Percentiles rank a stretch among this genome's conserved stretches.
Evolutionary conservation across 352 stramenopile species (phyloP).

Genomic region (Thraustochytrium sp.): DNA sequence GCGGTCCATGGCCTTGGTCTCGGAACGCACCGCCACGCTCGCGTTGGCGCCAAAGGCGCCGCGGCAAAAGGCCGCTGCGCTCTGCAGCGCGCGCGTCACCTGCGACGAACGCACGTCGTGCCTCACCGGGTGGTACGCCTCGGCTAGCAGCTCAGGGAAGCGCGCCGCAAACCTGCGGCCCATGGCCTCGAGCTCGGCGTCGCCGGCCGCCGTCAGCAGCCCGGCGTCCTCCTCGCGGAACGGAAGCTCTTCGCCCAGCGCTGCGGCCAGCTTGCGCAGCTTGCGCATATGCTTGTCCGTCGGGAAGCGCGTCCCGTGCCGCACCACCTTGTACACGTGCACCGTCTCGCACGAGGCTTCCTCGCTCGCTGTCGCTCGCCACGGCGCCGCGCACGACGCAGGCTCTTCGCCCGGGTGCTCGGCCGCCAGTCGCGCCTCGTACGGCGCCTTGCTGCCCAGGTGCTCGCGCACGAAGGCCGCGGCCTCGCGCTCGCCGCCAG

Average conservation of each 20-base stretch:
- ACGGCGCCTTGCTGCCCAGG: neutral
- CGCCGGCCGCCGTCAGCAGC: neutral
- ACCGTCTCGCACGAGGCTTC: slow-evolving; percentile 1
- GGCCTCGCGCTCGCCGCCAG: neutral
- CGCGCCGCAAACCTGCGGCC: neutral
- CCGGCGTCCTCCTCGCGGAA: slow-evolving; percentile 11
- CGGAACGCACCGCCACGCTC: neutral
- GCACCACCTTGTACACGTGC: slow-evolving; percentile 38
- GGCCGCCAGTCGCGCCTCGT: neutral
- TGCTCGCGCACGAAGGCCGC: neutral
- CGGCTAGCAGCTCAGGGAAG: neutral
- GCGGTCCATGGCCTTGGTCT: slow-evolving; percentile 1
- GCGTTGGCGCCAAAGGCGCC: neutral
- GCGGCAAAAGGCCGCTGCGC: neutral
- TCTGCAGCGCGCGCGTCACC: neutral
- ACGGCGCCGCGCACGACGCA: neutral
- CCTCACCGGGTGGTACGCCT: neutral
- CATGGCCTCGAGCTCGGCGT: slow-evolving; percentile 5
- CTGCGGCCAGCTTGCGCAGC: neutral
- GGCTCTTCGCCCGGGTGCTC: neutral
- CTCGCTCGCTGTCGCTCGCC: too few relatives aligned
- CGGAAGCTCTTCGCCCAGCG: neutral
- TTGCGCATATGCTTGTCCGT: slow-evolving; percentile 33
- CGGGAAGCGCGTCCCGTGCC: slow-evolving; percentile 38
- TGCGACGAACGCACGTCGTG: slow-evolving; percentile 11